A percentile compares a stretch with the other conserved stretches of the same genome.
Evolutionary conservation across 441 rosid species (phyloP).

Genomic region (Corymbia citriodora): DNA sequence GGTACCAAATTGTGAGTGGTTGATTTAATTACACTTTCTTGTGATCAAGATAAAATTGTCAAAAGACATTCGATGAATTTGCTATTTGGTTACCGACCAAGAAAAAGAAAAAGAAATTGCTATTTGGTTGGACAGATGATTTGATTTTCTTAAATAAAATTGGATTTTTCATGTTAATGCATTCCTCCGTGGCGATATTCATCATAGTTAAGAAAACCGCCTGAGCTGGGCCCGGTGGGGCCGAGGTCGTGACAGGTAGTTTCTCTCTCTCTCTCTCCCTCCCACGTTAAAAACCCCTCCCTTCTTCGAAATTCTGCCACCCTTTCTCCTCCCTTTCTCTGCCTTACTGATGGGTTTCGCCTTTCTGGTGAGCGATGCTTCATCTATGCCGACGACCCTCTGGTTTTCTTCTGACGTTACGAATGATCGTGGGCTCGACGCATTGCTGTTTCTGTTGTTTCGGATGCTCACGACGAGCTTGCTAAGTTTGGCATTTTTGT

Average conservation of each 20-base stretch:
- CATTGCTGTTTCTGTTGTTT: not conserved
- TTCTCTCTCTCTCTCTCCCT: not conserved
- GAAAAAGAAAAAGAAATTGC: not conserved
- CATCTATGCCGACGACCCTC: not conserved
- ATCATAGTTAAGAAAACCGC: not conserved
- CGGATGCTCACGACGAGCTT: not conserved
- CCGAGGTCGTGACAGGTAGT: not conserved
- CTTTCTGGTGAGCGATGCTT: not conserved
- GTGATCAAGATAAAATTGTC: not conserved
- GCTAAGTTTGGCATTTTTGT: not conserved
- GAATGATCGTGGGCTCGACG: not conserved
- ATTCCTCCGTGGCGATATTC: not conserved
- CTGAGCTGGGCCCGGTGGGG: not conserved
- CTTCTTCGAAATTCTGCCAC: not conserved
- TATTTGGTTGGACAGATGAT: not conserved
- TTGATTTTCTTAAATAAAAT: not conserved
- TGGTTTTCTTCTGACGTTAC: not conserved
- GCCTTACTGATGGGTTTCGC: not conserved
- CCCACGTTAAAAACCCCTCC: not conserved
- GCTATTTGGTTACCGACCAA: not conserved
- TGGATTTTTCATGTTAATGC: not conserved
- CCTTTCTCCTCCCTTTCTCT: not conserved
- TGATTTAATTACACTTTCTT: not conserved
- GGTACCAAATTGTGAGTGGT: rapidly evolving
- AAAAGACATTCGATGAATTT: not conserved